A percentile compares a stretch with the other conserved stretches of the same genome.
phyloP scores from a whole-genome alignment of 1,284 basidiomycete genomes.

The Marasmius tenuissimus region DNA sequence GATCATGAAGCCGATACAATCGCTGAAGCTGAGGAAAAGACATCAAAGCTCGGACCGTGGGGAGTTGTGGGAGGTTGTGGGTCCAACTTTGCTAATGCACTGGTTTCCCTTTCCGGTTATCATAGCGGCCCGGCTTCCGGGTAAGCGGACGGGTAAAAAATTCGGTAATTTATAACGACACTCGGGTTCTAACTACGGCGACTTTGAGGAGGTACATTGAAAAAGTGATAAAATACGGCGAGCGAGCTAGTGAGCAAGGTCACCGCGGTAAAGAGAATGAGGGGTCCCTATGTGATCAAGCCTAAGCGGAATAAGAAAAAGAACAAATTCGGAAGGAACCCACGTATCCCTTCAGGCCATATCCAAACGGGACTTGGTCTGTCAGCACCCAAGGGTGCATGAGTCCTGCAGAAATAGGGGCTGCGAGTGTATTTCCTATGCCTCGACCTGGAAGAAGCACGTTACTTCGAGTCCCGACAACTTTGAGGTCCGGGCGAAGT shows the following conservation, averaged over 20 bases:
- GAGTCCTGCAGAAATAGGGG: background rate
- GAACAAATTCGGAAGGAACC: background rate
- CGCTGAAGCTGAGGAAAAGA: too few relatives aligned
- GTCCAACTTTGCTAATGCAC: too few relatives aligned
- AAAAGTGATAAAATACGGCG: background rate
- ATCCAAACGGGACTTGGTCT: background rate
- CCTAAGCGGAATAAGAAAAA: background rate
- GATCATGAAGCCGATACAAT: too few relatives aligned
- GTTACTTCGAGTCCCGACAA: background rate
- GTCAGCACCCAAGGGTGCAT: background rate
- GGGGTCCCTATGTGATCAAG: background rate
- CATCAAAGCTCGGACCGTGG: too few relatives aligned
- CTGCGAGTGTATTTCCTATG: background rate
- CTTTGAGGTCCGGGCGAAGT: background rate
- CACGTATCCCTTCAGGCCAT: constrained; percentile 2
- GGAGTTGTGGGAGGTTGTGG: too few relatives aligned
- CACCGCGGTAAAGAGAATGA: background rate
- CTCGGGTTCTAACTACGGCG: background rate
- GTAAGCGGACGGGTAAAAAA: too few relatives aligned
- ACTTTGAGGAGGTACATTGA: background rate
- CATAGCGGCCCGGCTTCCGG: too few relatives aligned
- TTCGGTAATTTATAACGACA: too few relatives aligned
- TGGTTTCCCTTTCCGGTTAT: too few relatives aligned
- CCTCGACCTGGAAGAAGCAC: background rate
- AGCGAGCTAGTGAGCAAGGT: background rate